Evolutionary conservation across 495 filamentous ascomycete genomes (phyloP).

Genomic region (Neurospora sp.): DNA sequence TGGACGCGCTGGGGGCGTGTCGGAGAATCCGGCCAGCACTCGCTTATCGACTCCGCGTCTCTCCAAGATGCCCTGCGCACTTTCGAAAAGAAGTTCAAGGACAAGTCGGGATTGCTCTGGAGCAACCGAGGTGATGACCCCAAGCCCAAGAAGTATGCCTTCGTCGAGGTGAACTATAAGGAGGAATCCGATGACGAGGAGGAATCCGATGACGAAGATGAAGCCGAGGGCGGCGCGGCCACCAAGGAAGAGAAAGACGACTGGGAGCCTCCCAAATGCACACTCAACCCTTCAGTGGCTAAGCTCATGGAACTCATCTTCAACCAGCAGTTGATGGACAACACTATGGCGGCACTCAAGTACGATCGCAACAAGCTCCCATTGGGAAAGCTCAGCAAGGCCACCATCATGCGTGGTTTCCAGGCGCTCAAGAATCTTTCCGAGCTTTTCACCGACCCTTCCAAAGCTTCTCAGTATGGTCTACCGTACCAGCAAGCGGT

Average conservation of each 20-base stretch:
- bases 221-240: slow-evolving; percentile 24
- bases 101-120: slow-evolving; percentile 66
- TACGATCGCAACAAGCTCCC: slow-evolving; percentile 74
- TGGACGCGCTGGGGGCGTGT: slow-evolving; percentile 77
- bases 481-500: slow-evolving; percentile 26
- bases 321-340: slow-evolving; percentile 58
- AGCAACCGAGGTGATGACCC: slow-evolving; percentile 46
- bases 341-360: slow-evolving; percentile 54
- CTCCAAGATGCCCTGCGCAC: slow-evolving; percentile 36
- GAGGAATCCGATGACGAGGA: slow-evolving; percentile 54
- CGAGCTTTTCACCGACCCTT: slow-evolving; percentile 42
- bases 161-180: slow-evolving; percentile 59
- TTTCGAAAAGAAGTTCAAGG: slow-evolving; percentile 69
- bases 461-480: slow-evolving; percentile 23
- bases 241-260: slow-evolving; percentile 26
- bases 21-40: slow-evolving; percentile 56
- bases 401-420: slow-evolving; percentile 61
- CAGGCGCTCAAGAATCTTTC: slow-evolving; percentile 64
- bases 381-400: slow-evolving; percentile 71
- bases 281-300: slow-evolving; percentile 49
- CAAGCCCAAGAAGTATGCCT: slow-evolving; percentile 62
- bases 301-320: slow-evolving; percentile 72
- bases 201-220: slow-evolving; percentile 54
- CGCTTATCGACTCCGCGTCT: slow-evolving; percentile 30
- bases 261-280: slow-evolving; percentile 35